Conservation (phyloP, 2,329 filamentous ascomycete species). For the Ceratocystis variospora region DNA sequence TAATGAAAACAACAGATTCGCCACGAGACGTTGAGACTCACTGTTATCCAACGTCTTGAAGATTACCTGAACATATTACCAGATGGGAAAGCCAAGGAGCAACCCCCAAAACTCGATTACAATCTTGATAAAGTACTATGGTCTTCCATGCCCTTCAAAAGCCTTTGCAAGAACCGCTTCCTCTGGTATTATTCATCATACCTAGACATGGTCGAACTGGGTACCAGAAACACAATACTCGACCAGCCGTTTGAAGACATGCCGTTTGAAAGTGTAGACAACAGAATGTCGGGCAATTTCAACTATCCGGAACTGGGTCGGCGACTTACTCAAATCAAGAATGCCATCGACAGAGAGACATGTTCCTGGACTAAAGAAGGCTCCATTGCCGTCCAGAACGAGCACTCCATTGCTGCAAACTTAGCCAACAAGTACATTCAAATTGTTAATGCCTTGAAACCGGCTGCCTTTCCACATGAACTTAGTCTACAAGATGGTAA, state of each 20-base stretch:
- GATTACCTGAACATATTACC: conserved; percentile 54
- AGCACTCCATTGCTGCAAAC: conserved; percentile 65
- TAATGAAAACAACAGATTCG: conserved; percentile 48
- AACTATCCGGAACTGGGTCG: conserved; percentile 61
- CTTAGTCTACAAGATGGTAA: conserved; percentile 66
- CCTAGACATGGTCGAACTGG: conserved; percentile 53
- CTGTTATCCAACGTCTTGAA: conserved; percentile 76
- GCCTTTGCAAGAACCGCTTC: conserved; percentile 81
- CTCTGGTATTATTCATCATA: conserved; percentile 95
- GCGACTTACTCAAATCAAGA: conserved; percentile 55
- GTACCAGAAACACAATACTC: conserved; percentile 48
- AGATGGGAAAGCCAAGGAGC: conserved; percentile 30
- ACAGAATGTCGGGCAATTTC: conserved; percentile 77
- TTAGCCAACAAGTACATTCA: conserved; percentile 76
- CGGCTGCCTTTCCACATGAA: conserved; percentile 56
- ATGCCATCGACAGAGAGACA: conserved; percentile 58
- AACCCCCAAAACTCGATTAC: conserved; percentile 27
- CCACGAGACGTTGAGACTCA: conserved; percentile 77
- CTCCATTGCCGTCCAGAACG: conserved; percentile 44
- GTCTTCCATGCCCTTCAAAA: conserved; percentile 74
- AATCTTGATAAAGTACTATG: conserved; percentile 41
- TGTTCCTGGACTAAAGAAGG: conserved; percentile 59
- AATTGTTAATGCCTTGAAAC: conserved; percentile 60
- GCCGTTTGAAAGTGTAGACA: conserved; percentile 69
- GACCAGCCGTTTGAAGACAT: conserved; percentile 57